phyloP scores from a whole-genome alignment of 2,329 filamentous ascomycete genomes.

The Sordariomycetes sp. region DNA sequence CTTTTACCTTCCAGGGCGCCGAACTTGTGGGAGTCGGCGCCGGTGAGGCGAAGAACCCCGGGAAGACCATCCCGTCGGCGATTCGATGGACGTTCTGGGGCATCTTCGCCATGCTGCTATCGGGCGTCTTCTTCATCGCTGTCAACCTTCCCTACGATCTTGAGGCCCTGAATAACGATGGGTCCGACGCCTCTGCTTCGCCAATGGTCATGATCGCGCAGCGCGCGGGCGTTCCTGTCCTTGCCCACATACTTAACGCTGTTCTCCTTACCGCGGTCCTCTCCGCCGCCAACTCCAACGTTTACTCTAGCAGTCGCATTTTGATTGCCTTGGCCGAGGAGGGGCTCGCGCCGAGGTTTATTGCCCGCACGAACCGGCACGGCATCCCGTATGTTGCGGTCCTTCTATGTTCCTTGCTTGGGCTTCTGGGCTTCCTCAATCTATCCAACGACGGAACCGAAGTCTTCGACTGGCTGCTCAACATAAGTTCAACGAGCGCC shows the following conservation, averaged over 20 bases:
- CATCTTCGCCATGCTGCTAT: slow-evolving; percentile 58
- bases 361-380: slow-evolving; percentile 46
- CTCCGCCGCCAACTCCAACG: slow-evolving; percentile 67
- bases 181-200: slow-evolving; percentile 50
- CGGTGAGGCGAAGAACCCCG: slow-evolving; percentile 63
- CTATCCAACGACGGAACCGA: slow-evolving; percentile 43
- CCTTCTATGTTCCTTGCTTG: slow-evolving; percentile 39
- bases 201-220: slow-evolving; percentile 52
- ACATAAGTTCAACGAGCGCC: slow-evolving; percentile 57
- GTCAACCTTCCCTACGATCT: slow-evolving; percentile 58
- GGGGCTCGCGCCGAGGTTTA: slow-evolving; percentile 48
- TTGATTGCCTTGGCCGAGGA: slow-evolving; percentile 56
- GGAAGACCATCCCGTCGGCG: slow-evolving; percentile 60
- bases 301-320: slow-evolving; percentile 62
- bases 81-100: slow-evolving; percentile 68
- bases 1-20: slow-evolving; percentile 62
- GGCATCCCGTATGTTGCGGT: slow-evolving; percentile 57
- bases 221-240: slow-evolving; percentile 50
- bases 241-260: slow-evolving; percentile 65
- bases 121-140: slow-evolving; percentile 59
- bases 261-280: slow-evolving; percentile 69
- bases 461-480: slow-evolving; percentile 65
- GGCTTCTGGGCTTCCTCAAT: slow-evolving; percentile 58
- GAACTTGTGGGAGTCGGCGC: slow-evolving; percentile 72
- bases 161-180: slow-evolving; percentile 35